A percentile compares a stretch with the other conserved stretches of the same genome.
These are phyloP conservation scores for Cyathus striatus DNA, from an alignment of 768 basidiomycete genomes.

Conservation along the genomic window DNA sequence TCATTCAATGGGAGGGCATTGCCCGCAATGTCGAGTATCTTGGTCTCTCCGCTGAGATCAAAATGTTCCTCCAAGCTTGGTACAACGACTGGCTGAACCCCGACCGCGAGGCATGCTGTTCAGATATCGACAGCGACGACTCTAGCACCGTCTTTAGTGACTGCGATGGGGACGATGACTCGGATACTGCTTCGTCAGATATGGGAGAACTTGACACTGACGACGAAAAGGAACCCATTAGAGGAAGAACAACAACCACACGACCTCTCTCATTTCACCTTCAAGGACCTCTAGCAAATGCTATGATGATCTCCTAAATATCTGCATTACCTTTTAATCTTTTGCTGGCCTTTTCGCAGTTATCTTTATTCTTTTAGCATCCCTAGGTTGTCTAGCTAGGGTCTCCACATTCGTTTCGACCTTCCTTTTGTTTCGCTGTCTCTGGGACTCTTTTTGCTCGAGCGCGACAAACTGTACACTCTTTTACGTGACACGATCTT, in stretches of 20 bases:
- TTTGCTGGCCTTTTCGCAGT: conserved; percentile 7
- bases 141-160: conserved; percentile 31
- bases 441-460: conserved; percentile 5
- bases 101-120: conserved; percentile 16
- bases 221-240: conserved; percentile 30
- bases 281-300: conserved; percentile 11
- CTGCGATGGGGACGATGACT: conserved; percentile 28
- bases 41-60: conserved; percentile 69
- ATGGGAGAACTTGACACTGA: conserved; percentile 29
- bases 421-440: conserved; percentile 8
- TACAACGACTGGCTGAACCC: conserved; percentile 59
- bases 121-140: conserved; percentile 30
- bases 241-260: conserved; percentile 34
- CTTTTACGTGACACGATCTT: too few species aligned
- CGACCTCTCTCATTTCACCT: conserved; percentile 33
- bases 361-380: conserved; percentile 14
- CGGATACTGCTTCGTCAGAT: conserved; percentile 29
- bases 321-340: conserved; percentile 7
- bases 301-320: conserved; percentile 3
- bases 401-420: conserved; percentile 21
- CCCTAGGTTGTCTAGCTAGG: conserved; percentile 3
- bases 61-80: conserved; percentile 72
- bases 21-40: conserved; percentile 90
- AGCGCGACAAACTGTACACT: too few species aligned
- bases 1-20: conserved; percentile 80